Conservation (phyloP, 345 rosid genomes). For the Lepidium aucheri region DNA sequence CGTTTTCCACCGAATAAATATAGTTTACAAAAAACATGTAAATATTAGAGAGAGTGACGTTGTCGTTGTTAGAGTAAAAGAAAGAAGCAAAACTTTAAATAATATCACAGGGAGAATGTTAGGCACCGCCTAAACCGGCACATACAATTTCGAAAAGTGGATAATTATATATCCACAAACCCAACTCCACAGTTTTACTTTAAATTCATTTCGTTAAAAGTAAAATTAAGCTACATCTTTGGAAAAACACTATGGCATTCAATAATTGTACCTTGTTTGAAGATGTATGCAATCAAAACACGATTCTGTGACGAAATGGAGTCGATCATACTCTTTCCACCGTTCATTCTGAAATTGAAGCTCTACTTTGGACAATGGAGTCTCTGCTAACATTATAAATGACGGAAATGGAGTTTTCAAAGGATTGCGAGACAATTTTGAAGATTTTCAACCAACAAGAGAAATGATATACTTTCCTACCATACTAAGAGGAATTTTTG, state of each 20-base stretch:
- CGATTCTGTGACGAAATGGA: too few species aligned
- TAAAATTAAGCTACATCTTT: neutral
- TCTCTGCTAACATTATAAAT: too few species aligned
- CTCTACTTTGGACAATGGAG: too few species aligned
- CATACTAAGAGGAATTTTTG: too few species aligned
- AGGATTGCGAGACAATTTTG: too few species aligned
- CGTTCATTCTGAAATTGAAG: too few species aligned
- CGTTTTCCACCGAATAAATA: neutral
- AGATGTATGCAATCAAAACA: neutral
- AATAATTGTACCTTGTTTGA: neutral
- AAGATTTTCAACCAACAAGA: too few species aligned
- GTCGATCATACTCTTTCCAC: too few species aligned
- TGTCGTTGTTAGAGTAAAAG: neutral
- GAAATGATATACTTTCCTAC: too few species aligned
- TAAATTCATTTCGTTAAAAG: neutral
- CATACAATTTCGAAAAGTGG: neutral
- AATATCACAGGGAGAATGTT: neutral
- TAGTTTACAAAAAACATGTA: neutral
- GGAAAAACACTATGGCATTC: too few species aligned
- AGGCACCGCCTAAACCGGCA: conserved; percentile 13
- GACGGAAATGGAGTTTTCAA: too few species aligned
- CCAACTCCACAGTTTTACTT: neutral
- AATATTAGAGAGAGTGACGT: neutral
- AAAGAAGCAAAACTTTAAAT: neutral
- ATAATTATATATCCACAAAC: neutral